phyloP scores from a whole-genome alignment of 2,329 filamentous ascomycete genomes.

The Venturia carpophila region DNA sequence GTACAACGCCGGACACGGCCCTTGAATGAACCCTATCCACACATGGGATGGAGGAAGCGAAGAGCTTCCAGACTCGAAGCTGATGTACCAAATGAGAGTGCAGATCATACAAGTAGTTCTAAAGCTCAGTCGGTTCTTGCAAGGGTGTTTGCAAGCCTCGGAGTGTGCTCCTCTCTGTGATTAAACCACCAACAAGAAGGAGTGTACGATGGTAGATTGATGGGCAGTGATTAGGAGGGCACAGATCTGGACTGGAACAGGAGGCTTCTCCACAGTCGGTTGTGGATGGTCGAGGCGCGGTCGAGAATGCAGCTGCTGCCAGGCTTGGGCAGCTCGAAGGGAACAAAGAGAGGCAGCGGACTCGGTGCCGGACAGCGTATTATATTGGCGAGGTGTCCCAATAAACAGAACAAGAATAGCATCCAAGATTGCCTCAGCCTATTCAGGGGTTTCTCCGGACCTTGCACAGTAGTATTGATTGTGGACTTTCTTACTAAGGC shows the following conservation, averaged over 20 bases:
- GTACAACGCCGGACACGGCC: background rate
- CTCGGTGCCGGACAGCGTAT: background rate
- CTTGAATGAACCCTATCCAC: background rate
- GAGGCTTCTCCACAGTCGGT: background rate
- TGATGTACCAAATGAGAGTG: background rate
- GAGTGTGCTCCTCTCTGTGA: background rate
- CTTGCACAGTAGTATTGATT: background rate
- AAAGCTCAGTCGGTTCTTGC: background rate
- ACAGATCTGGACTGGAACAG: background rate
- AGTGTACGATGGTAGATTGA: too few species aligned
- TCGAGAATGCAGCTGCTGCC: background rate
- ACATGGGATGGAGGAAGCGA: background rate
- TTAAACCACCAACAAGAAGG: too few species aligned
- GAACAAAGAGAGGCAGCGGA: background rate
- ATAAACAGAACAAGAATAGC: background rate
- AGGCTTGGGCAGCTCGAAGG: background rate
- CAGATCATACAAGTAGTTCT: background rate
- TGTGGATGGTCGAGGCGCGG: background rate
- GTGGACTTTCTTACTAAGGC: background rate
- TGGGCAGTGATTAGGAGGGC: background rate
- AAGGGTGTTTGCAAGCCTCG: background rate
- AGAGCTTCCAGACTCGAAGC: background rate
- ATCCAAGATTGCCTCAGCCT: slow-evolving; percentile 5
- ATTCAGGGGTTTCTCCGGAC: background rate
- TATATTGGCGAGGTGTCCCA: background rate